These are phyloP conservation scores for Atalantia buxifolia DNA, from an alignment of 345 rosid species.

Conservation along the genomic window DNA sequence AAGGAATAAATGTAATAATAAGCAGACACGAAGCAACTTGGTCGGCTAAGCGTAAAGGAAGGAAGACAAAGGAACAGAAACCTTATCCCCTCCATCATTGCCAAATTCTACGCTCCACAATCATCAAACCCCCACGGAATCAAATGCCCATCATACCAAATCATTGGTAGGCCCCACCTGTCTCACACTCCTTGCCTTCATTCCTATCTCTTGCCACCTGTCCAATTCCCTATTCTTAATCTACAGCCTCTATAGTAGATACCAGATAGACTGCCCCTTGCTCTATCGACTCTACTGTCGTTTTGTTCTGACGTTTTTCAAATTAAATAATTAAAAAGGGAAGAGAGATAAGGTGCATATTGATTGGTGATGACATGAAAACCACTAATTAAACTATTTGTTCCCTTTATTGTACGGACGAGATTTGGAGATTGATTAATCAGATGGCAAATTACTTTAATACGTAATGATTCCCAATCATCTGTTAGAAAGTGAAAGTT, in stretches of 20 bases:
- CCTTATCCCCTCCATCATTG: conserved; percentile 27
- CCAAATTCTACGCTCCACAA: conserved; percentile 48
- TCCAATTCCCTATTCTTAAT: not conserved
- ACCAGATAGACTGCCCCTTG: not conserved
- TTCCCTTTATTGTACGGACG: conserved; percentile 12
- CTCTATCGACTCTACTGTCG: not conserved
- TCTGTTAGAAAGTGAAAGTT: conserved; percentile 30
- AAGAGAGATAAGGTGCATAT: not conserved
- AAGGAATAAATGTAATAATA: not conserved
- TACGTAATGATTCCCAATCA: conserved; percentile 34
- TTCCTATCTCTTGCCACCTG: conserved; percentile 15
- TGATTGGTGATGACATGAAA: not conserved
- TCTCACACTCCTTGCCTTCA: not conserved
- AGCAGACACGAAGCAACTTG: conserved; percentile 13
- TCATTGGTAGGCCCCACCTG: conserved; percentile 50
- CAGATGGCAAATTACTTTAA: conserved; percentile 14
- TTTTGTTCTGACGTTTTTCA: not conserved
- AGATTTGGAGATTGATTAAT: conserved; percentile 15
- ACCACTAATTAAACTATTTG: not conserved
- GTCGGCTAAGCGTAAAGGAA: conserved; percentile 17
- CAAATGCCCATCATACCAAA: conserved; percentile 56
- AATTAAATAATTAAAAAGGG: too few species aligned
- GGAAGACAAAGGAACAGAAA: not conserved
- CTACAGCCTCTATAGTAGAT: not conserved
- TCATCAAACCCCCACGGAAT: conserved; percentile 47